Evolutionary conservation across 164 flowering plant species (phyloP), one percentile per base, ranked within the genome.

Genomic region (Magnolia officinalis): DNA sequence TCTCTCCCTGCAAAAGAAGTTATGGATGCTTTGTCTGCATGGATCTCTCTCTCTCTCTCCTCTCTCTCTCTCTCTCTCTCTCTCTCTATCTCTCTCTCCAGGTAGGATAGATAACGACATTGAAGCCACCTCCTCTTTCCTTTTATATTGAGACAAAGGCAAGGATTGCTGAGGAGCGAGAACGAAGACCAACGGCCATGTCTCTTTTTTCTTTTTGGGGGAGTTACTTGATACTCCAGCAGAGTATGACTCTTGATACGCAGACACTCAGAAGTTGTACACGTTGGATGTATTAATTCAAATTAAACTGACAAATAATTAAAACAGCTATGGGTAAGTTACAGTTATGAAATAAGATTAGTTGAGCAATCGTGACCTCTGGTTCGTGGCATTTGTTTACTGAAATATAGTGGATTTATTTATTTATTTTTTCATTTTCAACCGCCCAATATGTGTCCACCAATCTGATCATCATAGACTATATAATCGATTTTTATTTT

Each of bases 91-190:
- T 55, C 59, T 55, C 61, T 55, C 61, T 55, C 61, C 16, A 76
- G 80, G 70, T 29, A 63, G 20, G 23, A 75, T 50, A 76, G 73
- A 59, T 5, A 71, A 72, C 73, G 81, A 75, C 77, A 61, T 72
- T 68, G 79, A 74, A 68, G 75, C 72, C 76, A 63, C 51, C 66
- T 72, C 18, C 58, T 29, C 45, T 75, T 73, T 77, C 64, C 68
- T 66, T 67, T 55, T 50, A 11, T 64, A 3, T 55, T 68, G 52
- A 59, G 64, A 21, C 24, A 37, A 72, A 24, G 64, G 64, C 74
- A 66, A 70, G 59, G 66, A 59, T 73, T 65, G 74, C 8, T 66
- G 64, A 26, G 29, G 29, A 26, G 29, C 23, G 75, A 19, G 16
- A 67, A n/a, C 26, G 63, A 24, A 2, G 16, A 31, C 45, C 23